A percentile compares a stretch with the other conserved stretches of the same genome.
phyloP scores from a whole-genome alignment of 2,329 filamentous ascomycete genomes.

The Hymenotorrendiella dingleyae region DNA sequence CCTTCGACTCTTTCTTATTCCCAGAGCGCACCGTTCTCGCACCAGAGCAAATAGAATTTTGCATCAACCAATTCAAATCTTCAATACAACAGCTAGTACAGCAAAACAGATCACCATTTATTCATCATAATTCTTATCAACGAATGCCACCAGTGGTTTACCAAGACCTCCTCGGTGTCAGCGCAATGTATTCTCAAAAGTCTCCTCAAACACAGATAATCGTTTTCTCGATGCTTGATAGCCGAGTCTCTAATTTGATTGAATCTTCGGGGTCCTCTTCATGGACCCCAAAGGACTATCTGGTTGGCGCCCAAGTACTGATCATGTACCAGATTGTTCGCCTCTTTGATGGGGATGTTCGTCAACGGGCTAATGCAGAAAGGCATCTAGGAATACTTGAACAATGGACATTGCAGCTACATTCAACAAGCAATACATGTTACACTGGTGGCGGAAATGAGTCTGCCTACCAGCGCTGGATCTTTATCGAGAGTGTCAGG shows the following conservation, averaged over 20 bases:
- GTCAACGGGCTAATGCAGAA: slow-evolving; percentile 31
- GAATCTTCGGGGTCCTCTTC: neutral
- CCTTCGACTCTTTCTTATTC: slow-evolving; percentile 7
- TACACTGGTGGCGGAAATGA: neutral
- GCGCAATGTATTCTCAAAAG: slow-evolving; percentile 15
- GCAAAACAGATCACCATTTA: slow-evolving; percentile 17
- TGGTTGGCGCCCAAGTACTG: slow-evolving; percentile 23
- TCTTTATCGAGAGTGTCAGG: slow-evolving; percentile 31
- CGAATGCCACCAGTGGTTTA: slow-evolving; percentile 10
- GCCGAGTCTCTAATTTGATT: neutral
- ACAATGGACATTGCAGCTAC: neutral
- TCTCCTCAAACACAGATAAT: slow-evolving; percentile 6
- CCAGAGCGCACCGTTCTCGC: slow-evolving; percentile 1
- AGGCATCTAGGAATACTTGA: slow-evolving; percentile 8
- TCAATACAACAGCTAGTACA: slow-evolving; percentile 8
- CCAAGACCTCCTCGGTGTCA: slow-evolving; percentile 15
- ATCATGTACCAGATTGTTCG: slow-evolving; percentile 32
- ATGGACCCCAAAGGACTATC: slow-evolving; percentile 23
- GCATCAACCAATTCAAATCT: slow-evolving; percentile 11
- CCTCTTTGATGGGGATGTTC: slow-evolving; percentile 33
- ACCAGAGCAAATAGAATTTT: slow-evolving; percentile 9
- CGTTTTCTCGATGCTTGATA: slow-evolving; percentile 3
- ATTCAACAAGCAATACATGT: neutral
- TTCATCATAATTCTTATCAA: slow-evolving; percentile 14
- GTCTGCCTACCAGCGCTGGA: slow-evolving; percentile 20